Evolutionary conservation across 768 basidiomycete genomes (phyloP), one percentile per base, ranked within the genome.

Genomic region (Mycena polygramma): DNA sequence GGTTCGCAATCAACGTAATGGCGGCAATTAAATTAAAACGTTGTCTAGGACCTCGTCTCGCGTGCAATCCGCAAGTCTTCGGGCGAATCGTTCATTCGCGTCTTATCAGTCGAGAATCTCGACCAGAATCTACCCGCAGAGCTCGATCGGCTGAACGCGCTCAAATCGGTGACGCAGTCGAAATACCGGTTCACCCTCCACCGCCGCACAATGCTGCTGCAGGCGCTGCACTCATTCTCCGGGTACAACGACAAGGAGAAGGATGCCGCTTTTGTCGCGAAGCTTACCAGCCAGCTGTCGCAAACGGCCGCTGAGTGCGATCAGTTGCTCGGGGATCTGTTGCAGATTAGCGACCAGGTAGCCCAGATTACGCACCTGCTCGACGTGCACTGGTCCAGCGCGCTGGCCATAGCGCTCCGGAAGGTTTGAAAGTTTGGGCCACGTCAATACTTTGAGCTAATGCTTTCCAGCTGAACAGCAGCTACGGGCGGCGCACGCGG

Each of bases 331-430:
- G 85, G 86, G 48, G 88, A 90, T 65, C 81, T 95, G 7, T 77
- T 92, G 46, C 83, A 83, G 24, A 84, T 89, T 51, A 80, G 83
- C 6, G 91, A 93, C 75, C 94, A 93, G 72, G 83, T 89, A 37
- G 81, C 85, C 0, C 93, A 94, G 78, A 86, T 95, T 5, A 79
- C 84, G 17, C 82, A 83, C 46, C 73, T 93, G 48, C 83, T 89
- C 13, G 90, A 94, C 66, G 80, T 85, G 45, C 94, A 95, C 79
- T 89, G 87, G 81, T 85, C 92, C 1, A 92, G 92, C n/a, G 92
- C 94, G 20, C 85, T 95, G 14, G 89, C 90, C 0, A 87, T 95
- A 72, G 93, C 92, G 2, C 77, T 95, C 59, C 87, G 93, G 14
- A 95, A 95, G 81, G 87, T 87, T 64, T 22, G 78, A 72, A 6